Percentiles rank a stretch among this genome's conserved stretches.
Conservation (phyloP, 2,329 filamentous ascomycete species). For the Hypoxylon rubiginosum region DNA sequence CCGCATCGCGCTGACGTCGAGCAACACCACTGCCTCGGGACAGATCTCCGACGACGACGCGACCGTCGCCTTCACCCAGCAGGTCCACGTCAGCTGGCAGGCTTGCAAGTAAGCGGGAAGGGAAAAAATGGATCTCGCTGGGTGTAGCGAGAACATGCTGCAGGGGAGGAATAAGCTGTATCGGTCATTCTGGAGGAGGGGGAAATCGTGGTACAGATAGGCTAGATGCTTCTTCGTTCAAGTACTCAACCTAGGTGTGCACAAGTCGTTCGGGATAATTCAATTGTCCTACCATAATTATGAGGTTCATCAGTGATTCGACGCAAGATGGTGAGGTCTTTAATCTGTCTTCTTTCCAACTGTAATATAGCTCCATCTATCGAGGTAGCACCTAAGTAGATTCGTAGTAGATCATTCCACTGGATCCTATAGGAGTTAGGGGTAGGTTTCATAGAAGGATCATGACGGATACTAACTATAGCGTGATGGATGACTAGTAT, state of each 20-base stretch:
- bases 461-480: no score
- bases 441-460: no score
- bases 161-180: not conserved
- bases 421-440: no score
- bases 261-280: conserved; percentile 21
- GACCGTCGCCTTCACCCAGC: conserved; percentile 60
- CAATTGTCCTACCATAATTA: conserved; percentile 6
- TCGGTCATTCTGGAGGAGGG: not conserved
- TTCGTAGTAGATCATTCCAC: no score
- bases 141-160: not conserved
- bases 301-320: not conserved
- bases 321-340: not conserved
- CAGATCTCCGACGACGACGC: conserved; percentile 61
- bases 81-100: conserved; percentile 59
- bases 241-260: not conserved
- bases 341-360: no score
- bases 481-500: no score
- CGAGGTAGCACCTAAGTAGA: no score
- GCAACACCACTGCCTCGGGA: conserved; percentile 55
- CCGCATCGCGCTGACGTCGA: conserved; percentile 58
- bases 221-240: not conserved
- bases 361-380: not conserved
- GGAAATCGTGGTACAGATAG: not conserved
- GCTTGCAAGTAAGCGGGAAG: conserved; percentile 44
- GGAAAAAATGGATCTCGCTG: not conserved